Evolutionary conservation across 2,329 filamentous ascomycete species (phyloP), one percentile per base, ranked within the genome.

Genomic region (Thelonectria rubi): DNA sequence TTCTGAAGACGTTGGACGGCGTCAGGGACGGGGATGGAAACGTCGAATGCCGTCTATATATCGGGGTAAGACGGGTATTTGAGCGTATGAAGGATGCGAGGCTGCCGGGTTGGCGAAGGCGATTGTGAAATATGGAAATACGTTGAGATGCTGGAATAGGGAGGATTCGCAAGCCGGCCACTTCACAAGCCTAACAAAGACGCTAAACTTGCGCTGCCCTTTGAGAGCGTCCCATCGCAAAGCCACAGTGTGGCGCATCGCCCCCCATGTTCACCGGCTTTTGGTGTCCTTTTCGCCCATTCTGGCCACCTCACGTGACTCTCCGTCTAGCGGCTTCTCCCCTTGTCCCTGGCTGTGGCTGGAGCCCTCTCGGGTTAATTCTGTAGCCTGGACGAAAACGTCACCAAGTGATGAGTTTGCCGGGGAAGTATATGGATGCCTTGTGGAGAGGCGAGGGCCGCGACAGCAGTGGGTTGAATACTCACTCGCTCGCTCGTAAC

Each of bases 121-220:
- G 60, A 54, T 63, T 47, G 61, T 64, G 45, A 66, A 62, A 55
- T 67, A 65, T 65, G 66, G 55, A 66, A 64, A 65, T 50, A 56
- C 65, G 68, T 67, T 67, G 68, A 68, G 69, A 65, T 71, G 69
- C 32, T 66, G 67, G 67, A 68, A 71, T 73, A 65, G 65, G 70
- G 74, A 75, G 73, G 66, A 72, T 66, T 72, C 68, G 65, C 70
- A 69, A 68, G 67, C 69, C 71, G 70, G 69, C 71, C 65, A 72
- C 65, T 71, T 72, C 66, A 68, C 62, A 70, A 75, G 73, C 74
- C 73, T 68, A 68, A 75, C 63, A 55, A 69, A 63, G 68, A 64
- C 66, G 72, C 71, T 72, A 70, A 62, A 62, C 42, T 69, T 69
- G 63, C 68, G 64, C 54, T 68, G 63, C 61, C 63, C 66, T 49